Evolutionary conservation across 192 early-diverging fungal species (phyloP), one percentile per base, ranked within the genome.

Genomic region (Coemansia erecta): DNA sequence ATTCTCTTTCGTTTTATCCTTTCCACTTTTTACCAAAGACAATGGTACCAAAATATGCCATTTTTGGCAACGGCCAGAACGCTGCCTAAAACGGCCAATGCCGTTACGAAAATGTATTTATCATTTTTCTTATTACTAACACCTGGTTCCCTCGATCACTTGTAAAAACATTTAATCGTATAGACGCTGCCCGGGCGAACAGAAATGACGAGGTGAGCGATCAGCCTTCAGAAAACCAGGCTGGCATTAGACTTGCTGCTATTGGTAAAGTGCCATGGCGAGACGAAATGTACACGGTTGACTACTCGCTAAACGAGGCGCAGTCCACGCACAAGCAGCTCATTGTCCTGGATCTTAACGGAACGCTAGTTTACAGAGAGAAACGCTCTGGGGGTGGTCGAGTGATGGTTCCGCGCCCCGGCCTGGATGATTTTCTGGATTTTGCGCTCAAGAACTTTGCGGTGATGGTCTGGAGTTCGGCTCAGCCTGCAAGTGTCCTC

Each of bases 401-500:
- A 4, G 37, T 21, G 6, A 64, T 80, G 39, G 49, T 52, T 19
- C 41, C 62, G 1, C 81, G 89, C 4, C 89, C 89, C 0, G 56
- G 77, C 55, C 60, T 86, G 14, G 18, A 40, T 0, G 47, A 70
- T 4, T 89, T 91, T 57, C 58, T 90, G 28, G 24, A 66, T 9
- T 90, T 84, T 66, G 56, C 84, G 0, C 72, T 86, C 40, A 49
- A 65, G 6, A 60, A 82, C 55, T 91, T 84, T 80, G 66, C 72
- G 3, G 88, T 91, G 17, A 86, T 89, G 85, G 65, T 91, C 6
- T 91, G 90, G 90, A 87, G 85, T 51, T 87, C 87, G 8, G 86
- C 90, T 0, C 77, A 82, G 17, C 73, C 72, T 2, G 19, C 31
- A 0, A 89, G 76, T 40, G 84, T 91, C 1, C 15, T 68, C 5